Evolutionary conservation across 2,329 filamentous ascomycete genomes (phyloP), one percentile per base, ranked within the genome.

Genomic region (Cytospora chrysosperma): DNA sequence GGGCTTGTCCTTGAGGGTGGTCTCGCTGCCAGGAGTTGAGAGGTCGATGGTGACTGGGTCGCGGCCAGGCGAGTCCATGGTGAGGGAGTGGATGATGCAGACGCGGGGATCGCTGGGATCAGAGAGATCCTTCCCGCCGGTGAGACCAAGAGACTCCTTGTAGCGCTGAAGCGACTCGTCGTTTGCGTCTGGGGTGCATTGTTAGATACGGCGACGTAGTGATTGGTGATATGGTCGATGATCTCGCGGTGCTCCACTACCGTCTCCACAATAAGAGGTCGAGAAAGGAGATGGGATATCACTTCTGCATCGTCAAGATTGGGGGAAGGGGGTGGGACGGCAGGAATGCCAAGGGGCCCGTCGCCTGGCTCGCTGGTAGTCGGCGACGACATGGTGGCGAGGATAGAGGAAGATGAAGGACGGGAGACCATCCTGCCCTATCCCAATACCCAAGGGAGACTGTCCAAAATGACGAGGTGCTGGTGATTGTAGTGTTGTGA

Each of bases 91-190:
- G 80, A 98, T 97, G 79, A 97, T 93, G 80, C 93, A 96, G 75
- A 91, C 92, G 71, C 94, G 91, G 56, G 90, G 87, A 74, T 98
- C 94, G 74, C 83, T 91, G 71, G 90, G 86, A 75, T 93, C 87
- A 62, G 87, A 90, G 65, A 92, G 84, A 70, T 89, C 84, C 56
- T 83, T 86, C 73, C 90, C 89, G 70, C 87, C 88, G 68, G 88
- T 87, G 65, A 98, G 88, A 70, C 95, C 95, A 66, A 99, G 89
- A 15, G 94, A 98, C 74, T 94, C 87, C 83, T 99, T 99, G 90
- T 96, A 99, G 73, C 94, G 90, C 80, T 96, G 91, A 72, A 99
- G 89, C 67, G 94, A 95, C 78, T 98, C 94, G 76, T 99, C 95
- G 72, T 91, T 81, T 70, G 83, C 81, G 72, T 88, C 83, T 88